Evolutionary conservation across 2,329 filamentous ascomycete genomes (phyloP).

Genomic region (Penicillium freii): DNA sequence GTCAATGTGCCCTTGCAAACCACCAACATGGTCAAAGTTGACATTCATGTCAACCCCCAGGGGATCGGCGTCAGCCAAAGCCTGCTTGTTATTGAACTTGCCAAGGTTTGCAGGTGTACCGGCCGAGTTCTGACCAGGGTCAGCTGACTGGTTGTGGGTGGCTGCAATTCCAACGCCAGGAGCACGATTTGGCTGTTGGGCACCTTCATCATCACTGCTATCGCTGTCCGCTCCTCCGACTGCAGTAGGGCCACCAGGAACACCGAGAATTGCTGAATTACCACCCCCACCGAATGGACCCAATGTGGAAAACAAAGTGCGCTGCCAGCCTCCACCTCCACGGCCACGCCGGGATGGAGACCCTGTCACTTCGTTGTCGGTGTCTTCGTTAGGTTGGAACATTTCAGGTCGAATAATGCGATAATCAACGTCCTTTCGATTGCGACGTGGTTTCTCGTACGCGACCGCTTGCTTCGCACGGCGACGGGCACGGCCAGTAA

Average conservation of each 20-base stretch:
- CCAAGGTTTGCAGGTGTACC: conserved; percentile 79
- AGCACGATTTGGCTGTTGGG: conserved; percentile 57
- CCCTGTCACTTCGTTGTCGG: conserved; percentile 62
- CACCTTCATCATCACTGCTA: conserved; percentile 90
- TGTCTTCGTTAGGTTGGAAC: conserved; percentile 69
- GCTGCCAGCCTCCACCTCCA: conserved; percentile 64
- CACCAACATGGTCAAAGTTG: conserved; percentile 91
- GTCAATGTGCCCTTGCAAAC: conserved; percentile 88
- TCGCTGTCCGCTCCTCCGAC: conserved; percentile 84
- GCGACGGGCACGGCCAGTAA: conserved; percentile 47
- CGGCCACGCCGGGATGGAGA: conserved; percentile 68
- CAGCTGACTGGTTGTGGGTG: conserved; percentile 54
- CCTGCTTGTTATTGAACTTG: conserved; percentile 89
- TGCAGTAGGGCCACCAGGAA: conserved; percentile 66
- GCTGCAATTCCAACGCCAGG: conserved; percentile 53
- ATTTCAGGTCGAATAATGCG: conserved; percentile 76
- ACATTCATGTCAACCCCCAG: conserved; percentile 90
- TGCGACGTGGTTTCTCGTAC: conserved; percentile 52
- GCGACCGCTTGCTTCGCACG: conserved; percentile 36
- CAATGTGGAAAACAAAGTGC: conserved; percentile 81
- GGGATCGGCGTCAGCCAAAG: conserved; percentile 88
- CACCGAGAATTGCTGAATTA: conserved; percentile 67
- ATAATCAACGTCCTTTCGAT: conserved; percentile 74
- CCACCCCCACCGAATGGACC: conserved; percentile 88
- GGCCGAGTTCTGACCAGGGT: conserved; percentile 54